Percentiles rank a stretch among this genome's conserved stretches.
These are phyloP conservation scores for Yamadazyma pseudoaaseri DNA, from an alignment of 1,139 yeast species.

Conservation along the genomic window DNA sequence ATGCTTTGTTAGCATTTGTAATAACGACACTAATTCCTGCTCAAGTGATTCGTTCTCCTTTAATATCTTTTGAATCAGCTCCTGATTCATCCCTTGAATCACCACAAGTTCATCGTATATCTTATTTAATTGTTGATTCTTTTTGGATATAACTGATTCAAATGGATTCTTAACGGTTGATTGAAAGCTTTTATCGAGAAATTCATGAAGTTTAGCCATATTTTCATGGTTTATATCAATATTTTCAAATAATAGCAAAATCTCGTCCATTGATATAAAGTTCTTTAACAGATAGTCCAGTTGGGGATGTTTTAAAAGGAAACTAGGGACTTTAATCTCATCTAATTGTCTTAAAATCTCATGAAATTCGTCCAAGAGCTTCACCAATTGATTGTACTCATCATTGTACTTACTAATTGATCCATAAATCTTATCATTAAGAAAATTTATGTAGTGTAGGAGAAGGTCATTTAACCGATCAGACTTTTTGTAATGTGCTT, in stretches of 20 bases:
- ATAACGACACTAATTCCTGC: slow-evolving; percentile 64
- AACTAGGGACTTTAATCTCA: slow-evolving; percentile 28
- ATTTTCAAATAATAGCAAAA: slow-evolving; percentile 24
- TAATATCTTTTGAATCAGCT: slow-evolving; percentile 20
- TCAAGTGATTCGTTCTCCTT: slow-evolving; percentile 56
- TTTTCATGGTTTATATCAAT: slow-evolving; percentile 29
- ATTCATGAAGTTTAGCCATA: slow-evolving; percentile 21
- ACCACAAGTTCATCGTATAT: slow-evolving; percentile 23
- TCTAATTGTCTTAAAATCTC: slow-evolving; percentile 23
- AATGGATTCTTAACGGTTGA: slow-evolving; percentile 17
- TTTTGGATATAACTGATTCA: slow-evolving; percentile 15
- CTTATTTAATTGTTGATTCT: slow-evolving; percentile 18
- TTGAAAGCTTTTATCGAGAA: slow-evolving; percentile 19
- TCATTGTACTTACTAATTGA: slow-evolving; percentile 14
- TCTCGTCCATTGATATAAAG: slow-evolving; percentile 38
- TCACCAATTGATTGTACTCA: slow-evolving; percentile 16
- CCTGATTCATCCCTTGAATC: slow-evolving; percentile 10
- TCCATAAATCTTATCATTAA: slow-evolving; percentile 11
- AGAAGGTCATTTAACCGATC: slow-evolving; percentile 17
- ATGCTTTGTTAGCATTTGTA: slow-evolving; percentile 75
- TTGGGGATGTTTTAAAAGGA: slow-evolving; percentile 13
- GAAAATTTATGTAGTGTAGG: slow-evolving; percentile 9
- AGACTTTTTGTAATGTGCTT: slow-evolving; percentile 20
- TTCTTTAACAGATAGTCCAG: slow-evolving; percentile 18
- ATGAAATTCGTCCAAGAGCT: slow-evolving; percentile 26